A percentile compares a stretch with the other conserved stretches of the same genome.
Evolutionary conservation across 2,329 filamentous ascomycete genomes (phyloP).

Genomic region (Chaetomium strumarium): DNA sequence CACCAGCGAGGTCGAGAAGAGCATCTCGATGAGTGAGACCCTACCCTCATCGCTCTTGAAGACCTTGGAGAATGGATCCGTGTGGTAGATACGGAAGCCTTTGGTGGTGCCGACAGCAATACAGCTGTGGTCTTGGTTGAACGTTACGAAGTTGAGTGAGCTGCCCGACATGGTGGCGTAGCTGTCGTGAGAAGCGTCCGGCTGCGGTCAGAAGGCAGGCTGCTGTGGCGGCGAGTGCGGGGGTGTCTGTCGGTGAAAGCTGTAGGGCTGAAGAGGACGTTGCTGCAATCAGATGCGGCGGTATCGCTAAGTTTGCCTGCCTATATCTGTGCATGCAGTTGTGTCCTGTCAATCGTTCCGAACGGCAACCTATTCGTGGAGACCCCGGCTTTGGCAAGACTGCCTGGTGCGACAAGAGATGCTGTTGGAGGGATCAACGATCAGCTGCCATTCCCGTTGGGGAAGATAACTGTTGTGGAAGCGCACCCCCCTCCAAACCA

Average conservation of each 20-base stretch:
- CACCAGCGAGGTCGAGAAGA: constrained; percentile 95
- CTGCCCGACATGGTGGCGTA: constrained; percentile 30
- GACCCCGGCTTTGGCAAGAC: too few species aligned
- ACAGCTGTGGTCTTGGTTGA: constrained; percentile 98
- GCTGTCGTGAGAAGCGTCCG: background rate
- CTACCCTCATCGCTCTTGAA: constrained; percentile 94
- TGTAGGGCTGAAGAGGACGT: background rate
- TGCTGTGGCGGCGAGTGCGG: background rate
- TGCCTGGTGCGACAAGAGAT: too few species aligned
- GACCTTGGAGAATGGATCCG: constrained; percentile 90
- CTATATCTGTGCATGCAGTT: too few species aligned
- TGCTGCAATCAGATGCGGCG: background rate
- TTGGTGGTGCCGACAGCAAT: constrained; percentile 90
- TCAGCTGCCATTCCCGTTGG: background rate
- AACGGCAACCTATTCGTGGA: too few species aligned
- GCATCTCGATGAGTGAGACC: constrained; percentile 95
- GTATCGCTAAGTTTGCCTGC: background rate
- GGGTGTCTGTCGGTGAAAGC: background rate
- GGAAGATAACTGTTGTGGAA: background rate
- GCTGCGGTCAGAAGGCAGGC: background rate
- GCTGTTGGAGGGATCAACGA: background rate
- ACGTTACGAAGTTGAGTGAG: constrained; percentile 94
- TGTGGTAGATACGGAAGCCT: constrained; percentile 94
- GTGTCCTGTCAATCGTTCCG: too few species aligned
- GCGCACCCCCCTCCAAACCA: too few species aligned